Percentiles rank a stretch among this genome's conserved stretches.
Evolutionary conservation across 2,329 filamentous ascomycete species (phyloP).

Genomic region (Colletotrichum aenigma): DNA sequence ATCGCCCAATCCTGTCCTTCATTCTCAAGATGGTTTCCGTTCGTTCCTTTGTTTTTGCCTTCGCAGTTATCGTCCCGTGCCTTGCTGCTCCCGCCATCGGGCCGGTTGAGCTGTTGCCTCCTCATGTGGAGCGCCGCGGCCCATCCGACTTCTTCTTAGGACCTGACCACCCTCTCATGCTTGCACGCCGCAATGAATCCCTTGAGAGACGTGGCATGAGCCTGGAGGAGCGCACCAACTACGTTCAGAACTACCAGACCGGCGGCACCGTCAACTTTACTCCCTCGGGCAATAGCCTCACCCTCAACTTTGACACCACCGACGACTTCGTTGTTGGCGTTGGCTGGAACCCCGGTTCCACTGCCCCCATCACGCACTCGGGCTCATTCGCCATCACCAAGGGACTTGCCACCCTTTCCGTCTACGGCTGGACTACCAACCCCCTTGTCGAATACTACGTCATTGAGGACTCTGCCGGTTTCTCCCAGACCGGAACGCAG

Average conservation of each 20-base stretch:
- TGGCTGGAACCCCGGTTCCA: slow-evolving; percentile 13
- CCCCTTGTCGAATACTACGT: slow-evolving; percentile 65
- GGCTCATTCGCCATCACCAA: neutral
- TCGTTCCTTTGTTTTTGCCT: neutral
- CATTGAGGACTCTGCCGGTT: slow-evolving; percentile 40
- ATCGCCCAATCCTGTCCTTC: neutral
- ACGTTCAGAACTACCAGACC: slow-evolving; percentile 21
- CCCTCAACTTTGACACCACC: slow-evolving; percentile 19
- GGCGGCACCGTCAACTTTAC: slow-evolving; percentile 20
- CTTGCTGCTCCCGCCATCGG: neutral
- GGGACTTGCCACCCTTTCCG: neutral
- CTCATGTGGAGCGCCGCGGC: neutral
- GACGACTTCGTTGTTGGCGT: slow-evolving; percentile 23
- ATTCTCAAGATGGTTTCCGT: neutral
- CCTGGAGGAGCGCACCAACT: slow-evolving; percentile 10
- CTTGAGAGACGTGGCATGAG: neutral
- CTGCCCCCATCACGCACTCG: neutral
- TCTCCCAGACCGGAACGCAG: slow-evolving; percentile 26
- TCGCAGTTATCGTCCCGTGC: slow-evolving; percentile 28
- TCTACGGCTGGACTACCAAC: slow-evolving; percentile 62
- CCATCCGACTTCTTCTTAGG: neutral
- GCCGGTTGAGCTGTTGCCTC: neutral
- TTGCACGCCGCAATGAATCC: neutral
- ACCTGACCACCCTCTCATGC: neutral
- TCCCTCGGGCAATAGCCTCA: slow-evolving; percentile 14